Percentiles rank a stretch among this genome's conserved stretches.
Evolutionary conservation across 768 basidiomycete species (phyloP).

Genomic region (Mycena venus): DNA sequence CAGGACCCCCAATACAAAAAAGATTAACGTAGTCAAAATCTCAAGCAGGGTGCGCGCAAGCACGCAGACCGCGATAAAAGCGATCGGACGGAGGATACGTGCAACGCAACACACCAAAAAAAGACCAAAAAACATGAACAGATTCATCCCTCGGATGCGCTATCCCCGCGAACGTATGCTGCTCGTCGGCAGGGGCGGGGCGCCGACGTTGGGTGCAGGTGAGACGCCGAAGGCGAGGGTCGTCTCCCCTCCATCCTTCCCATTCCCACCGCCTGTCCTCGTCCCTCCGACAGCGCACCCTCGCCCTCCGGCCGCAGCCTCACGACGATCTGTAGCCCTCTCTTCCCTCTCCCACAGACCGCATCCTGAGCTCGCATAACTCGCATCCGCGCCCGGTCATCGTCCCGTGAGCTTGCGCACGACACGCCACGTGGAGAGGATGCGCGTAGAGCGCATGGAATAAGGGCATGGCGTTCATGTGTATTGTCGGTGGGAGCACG

Average conservation of each 20-base stretch:
- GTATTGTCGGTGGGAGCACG: conserved; percentile 79
- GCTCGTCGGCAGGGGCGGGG: conserved; percentile 58
- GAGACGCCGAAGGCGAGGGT: conserved; percentile 55
- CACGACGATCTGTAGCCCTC: conserved; percentile 40
- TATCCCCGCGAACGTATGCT: conserved; percentile 75
- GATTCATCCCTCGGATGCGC: conserved; percentile 67
- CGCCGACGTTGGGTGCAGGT: too few species aligned
- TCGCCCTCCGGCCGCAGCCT: conserved; percentile 32
- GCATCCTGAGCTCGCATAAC: too few species aligned
- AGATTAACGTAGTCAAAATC: too few species aligned
- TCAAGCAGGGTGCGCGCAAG: too few species aligned
- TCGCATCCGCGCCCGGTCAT: conserved; percentile 47
- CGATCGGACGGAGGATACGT: too few species aligned
- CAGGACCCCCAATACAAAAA: too few species aligned
- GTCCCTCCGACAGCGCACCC: too few species aligned
- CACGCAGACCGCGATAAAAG: too few species aligned
- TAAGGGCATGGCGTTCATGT: conserved; percentile 87
- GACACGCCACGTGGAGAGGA: conserved; percentile 84
- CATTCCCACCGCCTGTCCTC: too few species aligned
- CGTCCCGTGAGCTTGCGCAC: conserved; percentile 69
- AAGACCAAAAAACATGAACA: too few species aligned
- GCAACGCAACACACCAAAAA: neutral
- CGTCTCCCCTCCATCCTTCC: conserved; percentile 49
- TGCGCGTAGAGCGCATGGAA: conserved; percentile 84
- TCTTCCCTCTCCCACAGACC: neutral